phyloP scores from a whole-genome alignment of 495 filamentous ascomycete species.

The Annulohypoxylon stygium region DNA sequence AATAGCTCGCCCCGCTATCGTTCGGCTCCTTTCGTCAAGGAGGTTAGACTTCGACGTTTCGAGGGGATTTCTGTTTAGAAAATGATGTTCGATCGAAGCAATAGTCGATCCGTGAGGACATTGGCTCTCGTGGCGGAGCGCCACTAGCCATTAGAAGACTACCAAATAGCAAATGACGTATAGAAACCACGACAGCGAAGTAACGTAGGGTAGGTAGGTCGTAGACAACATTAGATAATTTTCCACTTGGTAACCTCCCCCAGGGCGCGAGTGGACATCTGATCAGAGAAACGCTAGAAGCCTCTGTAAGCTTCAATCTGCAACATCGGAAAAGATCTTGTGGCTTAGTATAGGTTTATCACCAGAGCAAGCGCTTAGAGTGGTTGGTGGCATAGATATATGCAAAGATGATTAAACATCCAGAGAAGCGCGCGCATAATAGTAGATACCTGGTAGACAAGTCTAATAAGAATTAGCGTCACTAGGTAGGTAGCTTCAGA shows the following conservation, averaged over 20 bases:
- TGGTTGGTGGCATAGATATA: neutral
- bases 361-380: neutral
- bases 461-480: neutral
- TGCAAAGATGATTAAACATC: neutral
- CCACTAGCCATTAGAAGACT: neutral
- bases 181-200: neutral
- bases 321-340: neutral
- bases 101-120: neutral
- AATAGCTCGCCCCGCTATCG: neutral
- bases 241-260: conserved; percentile 18
- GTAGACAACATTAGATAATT: conserved; percentile 1
- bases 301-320: neutral
- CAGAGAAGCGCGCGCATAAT: neutral
- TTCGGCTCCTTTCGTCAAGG: neutral
- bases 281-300: neutral
- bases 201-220: neutral
- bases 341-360: neutral
- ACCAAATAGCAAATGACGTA: neutral
- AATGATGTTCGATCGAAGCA: conserved; percentile 3
- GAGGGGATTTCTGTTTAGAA: neutral
- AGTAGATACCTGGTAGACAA: neutral
- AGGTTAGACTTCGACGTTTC: neutral
- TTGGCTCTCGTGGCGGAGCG: neutral
- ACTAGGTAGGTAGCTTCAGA: neutral
- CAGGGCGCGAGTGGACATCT: neutral